Base-by-base conservation (phyloP, 495 filamentous ascomycete genomes). In the Aspergillus bridgeri region DNA sequence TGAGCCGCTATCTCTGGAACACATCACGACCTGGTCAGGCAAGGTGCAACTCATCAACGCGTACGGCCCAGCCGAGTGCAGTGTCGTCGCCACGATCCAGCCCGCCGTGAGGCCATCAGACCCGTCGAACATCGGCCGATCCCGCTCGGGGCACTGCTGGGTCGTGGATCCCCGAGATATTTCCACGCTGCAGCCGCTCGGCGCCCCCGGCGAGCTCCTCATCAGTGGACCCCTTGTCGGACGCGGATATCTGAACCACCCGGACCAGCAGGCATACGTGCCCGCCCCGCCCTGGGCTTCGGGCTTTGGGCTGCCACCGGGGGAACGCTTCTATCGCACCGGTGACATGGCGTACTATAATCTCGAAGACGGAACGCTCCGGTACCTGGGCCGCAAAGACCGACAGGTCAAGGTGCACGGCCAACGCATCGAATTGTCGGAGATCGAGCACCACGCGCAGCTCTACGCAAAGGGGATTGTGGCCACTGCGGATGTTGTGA, bases 221-320 rank as follows among this genome's bases (percentile, higher is more conserved):
- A n/a, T n/a, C n/a, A n/a, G n/a, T n/a, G n/a, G n/a, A n/a, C n/a
- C n/a, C n/a, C n/a, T n/a, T n/a, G n/a, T n/a, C n/a, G n/a, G n/a
- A n/a, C n/a, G n/a, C 0, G 79, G 78, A 0, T 86, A 86, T 56
- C 62, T 84, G 7, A 73, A 80, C 5, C 66, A 74, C 1, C 74
- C 69, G 6, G 74, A 73, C 1, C n/a, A n/a, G n/a, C 38, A 19
- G 3, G 44, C 53, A 17, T 54, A 21, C 38, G 21, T 47, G 7
- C 7, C 44, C 18, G 15, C 44, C 44, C 44, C 44, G 21, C 6
- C 44, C 44, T 47, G 44, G 44, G 15, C 21, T 13, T 8, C n/a
- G 45, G 3, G 13, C 21, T 19, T 25, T 56, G 27, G 48, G 33
- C 29, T 11, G 1, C 21, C 21, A 13, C 46, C 25, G 55, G 64